Percentiles rank a stretch among this genome's conserved stretches.
These are phyloP conservation scores for Vigna mungo DNA, from an alignment of 306 rosid species.

Conservation along the genomic window DNA sequence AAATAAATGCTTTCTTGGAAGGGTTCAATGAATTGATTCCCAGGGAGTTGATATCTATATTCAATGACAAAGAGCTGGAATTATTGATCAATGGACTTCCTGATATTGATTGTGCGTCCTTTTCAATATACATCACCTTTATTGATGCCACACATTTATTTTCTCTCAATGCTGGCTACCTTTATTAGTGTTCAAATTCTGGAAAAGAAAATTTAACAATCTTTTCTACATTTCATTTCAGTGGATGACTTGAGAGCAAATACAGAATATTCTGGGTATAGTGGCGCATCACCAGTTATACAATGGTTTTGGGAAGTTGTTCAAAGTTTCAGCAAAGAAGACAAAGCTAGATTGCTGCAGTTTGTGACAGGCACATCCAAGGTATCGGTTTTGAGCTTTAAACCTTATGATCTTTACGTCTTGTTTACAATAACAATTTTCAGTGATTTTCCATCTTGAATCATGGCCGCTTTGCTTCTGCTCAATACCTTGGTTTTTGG, in stretches of 20 bases:
- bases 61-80: conserved; percentile 93
- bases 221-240: conserved; percentile 50
- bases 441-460: conserved; percentile 3
- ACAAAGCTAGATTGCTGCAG: conserved; percentile 97
- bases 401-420: background rate
- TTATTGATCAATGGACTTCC: conserved; percentile 96
- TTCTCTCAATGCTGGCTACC: background rate
- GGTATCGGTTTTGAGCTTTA: conserved; percentile 53
- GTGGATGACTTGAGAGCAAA: conserved; percentile 99
- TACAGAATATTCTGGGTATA: conserved; percentile 95
- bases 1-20: conserved; percentile 88
- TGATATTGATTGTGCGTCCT: conserved; percentile 86
- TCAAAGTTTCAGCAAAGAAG: conserved; percentile 93
- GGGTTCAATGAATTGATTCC: conserved; percentile 81
- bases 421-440: conserved; percentile 20
- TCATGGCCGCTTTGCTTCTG: background rate
- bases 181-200: background rate
- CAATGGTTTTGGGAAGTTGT: conserved; percentile 99
- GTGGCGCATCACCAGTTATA: conserved; percentile 79
- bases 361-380: conserved; percentile 98
- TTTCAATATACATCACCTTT: background rate
- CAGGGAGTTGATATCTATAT: conserved; percentile 81
- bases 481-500: conserved; percentile 13
- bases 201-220: conserved; percentile 32
- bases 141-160: conserved; percentile 1